Base-by-base conservation (phyloP, 768 basidiomycete genomes). In the Russula abietina region DNA sequence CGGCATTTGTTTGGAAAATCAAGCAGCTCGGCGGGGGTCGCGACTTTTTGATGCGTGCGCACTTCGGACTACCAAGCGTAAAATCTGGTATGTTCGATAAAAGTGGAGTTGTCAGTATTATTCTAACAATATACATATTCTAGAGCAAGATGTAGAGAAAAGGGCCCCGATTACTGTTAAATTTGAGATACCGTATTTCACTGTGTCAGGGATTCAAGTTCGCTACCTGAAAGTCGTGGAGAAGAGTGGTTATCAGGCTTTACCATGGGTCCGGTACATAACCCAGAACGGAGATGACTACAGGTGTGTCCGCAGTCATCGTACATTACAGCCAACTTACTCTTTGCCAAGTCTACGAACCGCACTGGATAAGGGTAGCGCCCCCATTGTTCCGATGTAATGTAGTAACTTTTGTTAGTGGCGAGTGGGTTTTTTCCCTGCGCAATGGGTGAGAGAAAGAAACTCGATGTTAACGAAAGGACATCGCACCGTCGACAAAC, bases 1-100 rank as follows among this genome's bases (percentile, higher is more conserved):
- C 93, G 19, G 93, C 94, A 2, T 98, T 98, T 70, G 91, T 98
- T 1, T 98, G 97, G 97, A 98, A 98, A 76, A 98, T 99, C 75
- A 98, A 98, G 74, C 93, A 96, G 72, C 82, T 99, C 0, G 95
- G 92, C 5, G 97, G 97, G 6, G 92, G 92, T 41, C 85, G 93
- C 43, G 97, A 99, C 72, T 98, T 95, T 76, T 81, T 98, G 59
- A 98, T 98, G 96, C 83, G 97, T 12, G 97, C 97, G 0, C 97
- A 98, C 72, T 98, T 98, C 73, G 95, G 95, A 54, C 77, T 99
- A 49, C 97, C 97, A 0, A 92, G 90, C 69, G 97, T 98, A 17
- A 86, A 87, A 71, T 90, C 81, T 69, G 93, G 95, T 93, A 60
- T 46, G 91, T 78, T 7, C 11, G 16, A 16, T 41, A 19, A 3